Percentiles rank a stretch among this genome's conserved stretches.
phyloP scores from a whole-genome alignment of 495 filamentous ascomycete genomes.

The Tuber umbilicatum region DNA sequence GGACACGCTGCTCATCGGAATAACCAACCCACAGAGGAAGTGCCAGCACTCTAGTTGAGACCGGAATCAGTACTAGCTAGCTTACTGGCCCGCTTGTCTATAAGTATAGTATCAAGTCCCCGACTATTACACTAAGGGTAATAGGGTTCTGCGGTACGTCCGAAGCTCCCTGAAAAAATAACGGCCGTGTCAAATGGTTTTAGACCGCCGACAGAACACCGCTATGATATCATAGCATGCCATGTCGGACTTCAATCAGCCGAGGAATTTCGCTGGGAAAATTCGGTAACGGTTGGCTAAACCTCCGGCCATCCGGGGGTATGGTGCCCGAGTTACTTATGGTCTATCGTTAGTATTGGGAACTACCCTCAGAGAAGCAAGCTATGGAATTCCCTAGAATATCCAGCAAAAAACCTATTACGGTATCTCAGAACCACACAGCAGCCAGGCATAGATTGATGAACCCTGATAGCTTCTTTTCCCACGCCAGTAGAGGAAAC shows the following conservation, averaged over 20 bases:
- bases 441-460: neutral
- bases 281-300: neutral
- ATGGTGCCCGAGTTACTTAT: neutral
- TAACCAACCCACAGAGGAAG: neutral
- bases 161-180: neutral
- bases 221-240: neutral
- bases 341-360: neutral
- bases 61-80: neutral
- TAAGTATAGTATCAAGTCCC: neutral
- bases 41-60: neutral
- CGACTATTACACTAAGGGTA: neutral
- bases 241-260: neutral
- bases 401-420: neutral
- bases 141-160: neutral
- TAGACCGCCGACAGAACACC: neutral
- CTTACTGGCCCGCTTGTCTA: neutral
- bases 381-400: neutral
- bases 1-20: neutral
- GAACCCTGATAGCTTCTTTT: neutral
- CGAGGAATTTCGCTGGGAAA: neutral
- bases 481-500: neutral
- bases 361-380: neutral
- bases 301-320: neutral
- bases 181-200: neutral
- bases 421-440: neutral